Base-by-base conservation (phyloP, 345 rosid species). In the Citrus medica region DNA sequence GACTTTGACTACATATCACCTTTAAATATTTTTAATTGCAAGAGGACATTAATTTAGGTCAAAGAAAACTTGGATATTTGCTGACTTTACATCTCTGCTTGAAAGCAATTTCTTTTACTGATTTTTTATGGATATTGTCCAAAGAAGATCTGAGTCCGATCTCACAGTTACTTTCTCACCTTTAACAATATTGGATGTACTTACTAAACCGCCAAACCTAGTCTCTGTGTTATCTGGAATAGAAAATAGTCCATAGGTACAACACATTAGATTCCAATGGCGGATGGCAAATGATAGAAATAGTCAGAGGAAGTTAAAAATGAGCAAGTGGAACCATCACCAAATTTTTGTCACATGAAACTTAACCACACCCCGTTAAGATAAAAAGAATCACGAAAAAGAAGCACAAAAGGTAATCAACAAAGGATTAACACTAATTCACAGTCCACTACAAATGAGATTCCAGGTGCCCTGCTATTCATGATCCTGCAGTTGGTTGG, bases 41-140 rank as follows among this genome's bases (percentile, higher is more conserved):
- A 27, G 13, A 38, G 27, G 55, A 64, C 33, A 38, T 28, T 8
- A 65, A 48, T 40, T 21, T 59, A 33, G 70, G 60, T 48, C 37
- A 27, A 24, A 59, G 51, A 40, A 14, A 62, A 30, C 68, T 35
- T 42, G 64, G 13, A 25, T 38, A 71, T 71, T 21, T 17, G 79
- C 72, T n/a, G 24, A 42, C 30, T 63, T 16, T 63, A 42, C 32
- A 25, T 32, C 27, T 40, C 71, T 27, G 67, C 37, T 64, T 37
- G 68, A 72, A 55, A 13, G 33, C 46, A 64, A 64, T 7, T 13
- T 8, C 2, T 42, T 3, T 78, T 48, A 66, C 12, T 9, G 46
- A 76, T 86, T 87, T 80, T 88, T 93, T 30, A 97, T 88, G 75
- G 98, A 87, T 71, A 97, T 93, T 1, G 99, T 97, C 99, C 98